These are phyloP conservation scores for Penicillium tannophilum DNA, from an alignment of 495 filamentous ascomycete species.

Conservation along the genomic window DNA sequence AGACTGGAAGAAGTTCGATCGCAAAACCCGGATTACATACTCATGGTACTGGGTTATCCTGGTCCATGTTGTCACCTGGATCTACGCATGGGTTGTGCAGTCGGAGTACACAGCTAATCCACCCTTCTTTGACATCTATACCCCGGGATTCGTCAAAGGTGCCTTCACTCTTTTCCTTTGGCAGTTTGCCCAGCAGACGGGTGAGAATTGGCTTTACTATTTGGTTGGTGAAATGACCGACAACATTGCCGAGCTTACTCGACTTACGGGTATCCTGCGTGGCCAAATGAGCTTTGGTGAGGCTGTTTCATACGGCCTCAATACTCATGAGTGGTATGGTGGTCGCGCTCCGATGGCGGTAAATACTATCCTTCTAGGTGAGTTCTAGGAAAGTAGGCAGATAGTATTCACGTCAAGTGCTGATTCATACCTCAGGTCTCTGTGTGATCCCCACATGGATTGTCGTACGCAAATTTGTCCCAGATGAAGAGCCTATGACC, in stretches of 20 bases:
- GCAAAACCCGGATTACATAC: constrained; percentile 40
- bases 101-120: constrained; percentile 45
- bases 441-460: constrained; percentile 32
- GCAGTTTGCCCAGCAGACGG: constrained; percentile 45
- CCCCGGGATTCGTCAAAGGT: constrained; percentile 45
- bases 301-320: constrained; percentile 61
- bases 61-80: constrained; percentile 46
- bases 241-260: constrained; percentile 53
- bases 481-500: neutral
- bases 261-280: constrained; percentile 59
- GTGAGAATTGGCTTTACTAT: constrained; percentile 59
- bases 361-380: constrained; percentile 51
- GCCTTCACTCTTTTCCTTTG: constrained; percentile 50
- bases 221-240: constrained; percentile 58
- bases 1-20: constrained; percentile 11
- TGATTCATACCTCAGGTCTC: constrained; percentile 17
- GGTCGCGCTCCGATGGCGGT: constrained; percentile 51
- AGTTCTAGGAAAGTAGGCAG: neutral
- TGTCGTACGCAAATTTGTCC: constrained; percentile 21
- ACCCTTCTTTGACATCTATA: constrained; percentile 44
- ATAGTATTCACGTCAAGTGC: neutral
- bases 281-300: constrained; percentile 63
- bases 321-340: constrained; percentile 46
- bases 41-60: constrained; percentile 45
- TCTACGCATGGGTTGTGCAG: constrained; percentile 51